Percentiles rank a stretch among this genome's conserved stretches.
These are phyloP conservation scores for Nakazawaea pomicola DNA, from an alignment of 805 yeast genomes.

Conservation along the genomic window DNA sequence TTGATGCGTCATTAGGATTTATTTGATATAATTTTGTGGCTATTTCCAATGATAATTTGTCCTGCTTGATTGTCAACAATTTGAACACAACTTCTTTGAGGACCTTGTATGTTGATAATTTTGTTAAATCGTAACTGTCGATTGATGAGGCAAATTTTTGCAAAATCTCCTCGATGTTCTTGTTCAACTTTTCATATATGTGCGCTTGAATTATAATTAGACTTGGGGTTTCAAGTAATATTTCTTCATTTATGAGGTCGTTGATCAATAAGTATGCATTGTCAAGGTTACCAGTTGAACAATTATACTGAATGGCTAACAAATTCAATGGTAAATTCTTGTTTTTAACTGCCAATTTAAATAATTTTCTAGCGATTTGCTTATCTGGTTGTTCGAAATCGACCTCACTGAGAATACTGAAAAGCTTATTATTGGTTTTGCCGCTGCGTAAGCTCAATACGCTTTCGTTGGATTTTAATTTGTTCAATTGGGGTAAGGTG, in stretches of 20 bases:
- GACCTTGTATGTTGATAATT: conserved; percentile 21
- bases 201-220: conserved; percentile 45
- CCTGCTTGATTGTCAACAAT: conserved; percentile 29
- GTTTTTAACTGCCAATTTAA: conserved; percentile 27
- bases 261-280: conserved; percentile 34
- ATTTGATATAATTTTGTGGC: conserved; percentile 18
- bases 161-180: conserved; percentile 28
- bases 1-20: conserved; percentile 18
- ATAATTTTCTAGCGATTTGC: conserved; percentile 25
- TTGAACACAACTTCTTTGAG: conserved; percentile 31
- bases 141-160: conserved; percentile 7
- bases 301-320: conserved; percentile 30
- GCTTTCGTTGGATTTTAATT: conserved; percentile 38
- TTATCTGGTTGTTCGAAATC: conserved; percentile 15
- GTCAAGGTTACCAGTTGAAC: conserved; percentile 25
- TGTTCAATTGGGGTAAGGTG: conserved; percentile 34
- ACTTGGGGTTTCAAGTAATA: conserved; percentile 33
- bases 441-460: conserved; percentile 36
- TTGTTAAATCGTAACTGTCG: conserved; percentile 9
- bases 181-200: conserved; percentile 42
- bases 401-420: conserved; percentile 16
- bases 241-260: conserved; percentile 16
- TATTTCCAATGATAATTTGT: conserved; percentile 22
- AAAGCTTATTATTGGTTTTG: conserved; percentile 21
- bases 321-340: conserved; percentile 26